phyloP scores from a whole-genome alignment of 495 filamentous ascomycete genomes.

The Aspergillus sclerotiicarbonarius region DNA sequence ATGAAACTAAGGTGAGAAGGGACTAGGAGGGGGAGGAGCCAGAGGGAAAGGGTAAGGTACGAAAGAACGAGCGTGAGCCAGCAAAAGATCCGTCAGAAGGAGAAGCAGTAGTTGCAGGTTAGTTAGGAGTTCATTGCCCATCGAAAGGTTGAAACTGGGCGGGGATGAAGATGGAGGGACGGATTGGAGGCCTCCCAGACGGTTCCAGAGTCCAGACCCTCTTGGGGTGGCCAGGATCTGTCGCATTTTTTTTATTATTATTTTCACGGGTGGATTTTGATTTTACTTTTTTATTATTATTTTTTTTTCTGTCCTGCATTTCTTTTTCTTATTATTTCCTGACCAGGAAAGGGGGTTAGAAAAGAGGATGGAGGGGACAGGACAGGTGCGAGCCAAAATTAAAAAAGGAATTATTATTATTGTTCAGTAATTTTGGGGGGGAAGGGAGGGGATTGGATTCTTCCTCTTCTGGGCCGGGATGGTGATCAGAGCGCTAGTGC shows the following conservation, averaged over 20 bases:
- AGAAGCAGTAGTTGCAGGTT: slow-evolving; percentile 8
- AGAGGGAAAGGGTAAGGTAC: slow-evolving; percentile 1
- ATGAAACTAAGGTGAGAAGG: slow-evolving; percentile 10
- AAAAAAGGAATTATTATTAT: neutral
- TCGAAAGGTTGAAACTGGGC: slow-evolving; percentile 12
- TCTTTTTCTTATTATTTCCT: slow-evolving; percentile 1
- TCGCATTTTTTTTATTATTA: slow-evolving; percentile 6
- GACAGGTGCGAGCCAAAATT: neutral
- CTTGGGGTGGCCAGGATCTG: slow-evolving; percentile 10
- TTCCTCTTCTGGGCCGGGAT: slow-evolving; percentile 2
- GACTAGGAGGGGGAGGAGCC: slow-evolving; percentile 4
- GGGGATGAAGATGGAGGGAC: slow-evolving; percentile 13
- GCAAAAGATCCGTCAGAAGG: slow-evolving; percentile 19
- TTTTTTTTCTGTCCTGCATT: neutral
- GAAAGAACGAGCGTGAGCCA: slow-evolving; percentile 9
- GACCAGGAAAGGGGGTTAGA: neutral
- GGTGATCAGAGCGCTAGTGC: slow-evolving; percentile 24
- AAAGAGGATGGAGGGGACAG: neutral
- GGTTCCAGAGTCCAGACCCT: slow-evolving; percentile 10
- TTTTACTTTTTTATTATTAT: slow-evolving; percentile 1
- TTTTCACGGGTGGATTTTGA: neutral
- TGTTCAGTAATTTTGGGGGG: neutral
- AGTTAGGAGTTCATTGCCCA: slow-evolving; percentile 11
- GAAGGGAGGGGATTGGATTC: neutral
- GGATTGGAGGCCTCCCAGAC: slow-evolving; percentile 6